These are phyloP conservation scores for Trichoderma orchidacearum DNA, from an alignment of 495 filamentous ascomycete genomes.

Conservation along the genomic window DNA sequence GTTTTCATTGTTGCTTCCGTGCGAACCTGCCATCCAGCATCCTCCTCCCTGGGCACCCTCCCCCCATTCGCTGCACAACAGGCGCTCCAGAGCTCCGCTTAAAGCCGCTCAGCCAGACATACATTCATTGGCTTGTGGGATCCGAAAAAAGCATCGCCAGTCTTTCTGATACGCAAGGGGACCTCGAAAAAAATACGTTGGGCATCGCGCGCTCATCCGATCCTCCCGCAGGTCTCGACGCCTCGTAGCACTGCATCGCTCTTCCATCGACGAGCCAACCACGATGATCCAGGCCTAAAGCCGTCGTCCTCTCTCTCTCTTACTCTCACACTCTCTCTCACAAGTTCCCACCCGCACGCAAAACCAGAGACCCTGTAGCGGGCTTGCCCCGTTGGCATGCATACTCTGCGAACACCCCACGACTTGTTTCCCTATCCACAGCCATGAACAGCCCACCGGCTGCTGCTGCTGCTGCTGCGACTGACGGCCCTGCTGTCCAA, in stretches of 20 bases:
- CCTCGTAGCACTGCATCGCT: neutral
- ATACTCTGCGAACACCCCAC: slow-evolving; percentile 1
- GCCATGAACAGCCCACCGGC: slow-evolving; percentile 3
- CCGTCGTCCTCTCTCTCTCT: neutral
- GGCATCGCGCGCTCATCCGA: slow-evolving; percentile 2
- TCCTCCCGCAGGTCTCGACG: neutral
- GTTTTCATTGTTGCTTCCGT: neutral
- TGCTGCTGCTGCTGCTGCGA: neutral
- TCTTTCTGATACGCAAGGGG: neutral
- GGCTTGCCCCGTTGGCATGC: slow-evolving; percentile 2
- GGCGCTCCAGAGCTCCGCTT: neutral
- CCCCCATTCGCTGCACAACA: neutral
- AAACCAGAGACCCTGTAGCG: neutral
- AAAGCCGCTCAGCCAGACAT: neutral
- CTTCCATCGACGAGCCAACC: neutral
- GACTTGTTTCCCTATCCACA: neutral
- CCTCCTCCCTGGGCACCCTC: neutral
- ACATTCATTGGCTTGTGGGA: neutral
- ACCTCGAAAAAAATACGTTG: neutral
- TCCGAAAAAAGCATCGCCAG: neutral
- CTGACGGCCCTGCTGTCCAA: neutral
- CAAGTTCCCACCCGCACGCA: neutral
- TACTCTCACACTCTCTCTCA: no score
- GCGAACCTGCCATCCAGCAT: neutral
- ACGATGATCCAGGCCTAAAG: neutral